Base-by-base conservation (phyloP, 345 rosid genomes). In the Trapa bicornis region DNA sequence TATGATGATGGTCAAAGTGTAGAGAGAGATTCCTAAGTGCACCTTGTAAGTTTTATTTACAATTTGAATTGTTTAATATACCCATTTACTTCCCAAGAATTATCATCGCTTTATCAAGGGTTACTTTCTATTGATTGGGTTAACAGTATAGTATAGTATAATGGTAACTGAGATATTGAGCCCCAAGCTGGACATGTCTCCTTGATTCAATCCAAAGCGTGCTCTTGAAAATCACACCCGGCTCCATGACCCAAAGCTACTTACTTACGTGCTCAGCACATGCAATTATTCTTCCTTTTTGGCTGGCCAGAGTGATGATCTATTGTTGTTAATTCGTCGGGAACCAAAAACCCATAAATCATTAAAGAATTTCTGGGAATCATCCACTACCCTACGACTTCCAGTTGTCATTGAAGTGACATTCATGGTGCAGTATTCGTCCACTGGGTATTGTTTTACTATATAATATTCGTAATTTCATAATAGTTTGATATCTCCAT, bases 131-230 rank as follows among this genome's bases (percentile, higher is more conserved):
- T 41, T 41, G 0, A 4, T 41, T 41, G 29, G 29, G 29, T 22
- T 22, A 22, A 22, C 29, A 22, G 29, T 22, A 22, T 22, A 22
- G 29, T 22, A 22, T 22, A 22, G 29, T 0, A 22, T 22, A 22
- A 22, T 22, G 29, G 29, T 22, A 22, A 22, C 29, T 0, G 4
- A 41, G 42, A 43, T 32, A 35, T 32, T 36, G 42, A 66, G 33
- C 60, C 10, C 29, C 47, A 52, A 50, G 7, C 60, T 81, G 77
- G 75, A 73, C 77, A 3, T 81, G 94, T 84, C 94, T 80, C 87
- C 90, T 81, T 81, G 85, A 78, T 78, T 82, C 84, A 84, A 82
- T 68, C 90, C 94, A 87, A 90, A 85, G 97, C 98, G 98, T 93
- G 98, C 94, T 74, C 92, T 87, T 80, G 96, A 87, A 73, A 81